phyloP scores from a whole-genome alignment of 805 yeast genomes.

The Starmerella gropengiesseri region DNA sequence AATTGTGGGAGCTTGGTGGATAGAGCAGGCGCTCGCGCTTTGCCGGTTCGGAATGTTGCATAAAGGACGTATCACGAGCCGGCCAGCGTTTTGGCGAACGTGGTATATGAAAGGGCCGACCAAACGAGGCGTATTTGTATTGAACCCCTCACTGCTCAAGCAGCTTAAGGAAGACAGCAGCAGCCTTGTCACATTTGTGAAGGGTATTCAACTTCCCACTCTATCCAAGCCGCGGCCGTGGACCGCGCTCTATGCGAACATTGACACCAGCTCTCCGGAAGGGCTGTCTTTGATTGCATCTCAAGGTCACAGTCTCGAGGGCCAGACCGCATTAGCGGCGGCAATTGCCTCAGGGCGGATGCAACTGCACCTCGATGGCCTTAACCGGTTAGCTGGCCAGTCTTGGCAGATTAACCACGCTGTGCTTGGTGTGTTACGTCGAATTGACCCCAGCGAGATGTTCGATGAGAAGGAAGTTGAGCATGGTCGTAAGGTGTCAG shows the following conservation, averaged over 20 bases:
- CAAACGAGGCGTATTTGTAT: slow-evolving; percentile 66
- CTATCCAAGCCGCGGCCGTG: slow-evolving; percentile 69
- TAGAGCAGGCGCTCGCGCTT: slow-evolving; percentile 16
- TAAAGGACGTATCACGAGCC: slow-evolving; percentile 38
- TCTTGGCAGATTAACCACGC: slow-evolving; percentile 15
- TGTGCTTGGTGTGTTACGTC: slow-evolving; percentile 22
- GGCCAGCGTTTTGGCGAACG: slow-evolving; percentile 57
- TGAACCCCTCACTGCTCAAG: slow-evolving; percentile 66
- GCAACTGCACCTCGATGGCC: slow-evolving; percentile 8
- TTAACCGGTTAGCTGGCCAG: slow-evolving; percentile 15
- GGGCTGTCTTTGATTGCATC: slow-evolving; percentile 11
- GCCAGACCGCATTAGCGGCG: slow-evolving; percentile 34
- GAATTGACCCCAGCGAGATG: slow-evolving; percentile 52
- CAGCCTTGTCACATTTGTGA: slow-evolving; percentile 46
- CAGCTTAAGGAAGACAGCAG: slow-evolving; percentile 46
- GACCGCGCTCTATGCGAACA: slow-evolving; percentile 38
- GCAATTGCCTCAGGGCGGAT: slow-evolving; percentile 9
- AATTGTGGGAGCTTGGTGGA: slow-evolving; percentile 29
- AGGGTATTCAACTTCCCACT: slow-evolving; percentile 72
- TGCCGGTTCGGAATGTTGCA: slow-evolving; percentile 25
- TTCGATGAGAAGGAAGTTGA: slow-evolving; percentile 46
- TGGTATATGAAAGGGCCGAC: slow-evolving; percentile 46
- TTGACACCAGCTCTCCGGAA: background rate
- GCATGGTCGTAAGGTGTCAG: slow-evolving; percentile 29
- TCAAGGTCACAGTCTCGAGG: slow-evolving; percentile 41